These are phyloP conservation scores for Metarhizium brunneum DNA, from an alignment of 2,329 filamentous ascomycete genomes.

Conservation along the genomic window DNA sequence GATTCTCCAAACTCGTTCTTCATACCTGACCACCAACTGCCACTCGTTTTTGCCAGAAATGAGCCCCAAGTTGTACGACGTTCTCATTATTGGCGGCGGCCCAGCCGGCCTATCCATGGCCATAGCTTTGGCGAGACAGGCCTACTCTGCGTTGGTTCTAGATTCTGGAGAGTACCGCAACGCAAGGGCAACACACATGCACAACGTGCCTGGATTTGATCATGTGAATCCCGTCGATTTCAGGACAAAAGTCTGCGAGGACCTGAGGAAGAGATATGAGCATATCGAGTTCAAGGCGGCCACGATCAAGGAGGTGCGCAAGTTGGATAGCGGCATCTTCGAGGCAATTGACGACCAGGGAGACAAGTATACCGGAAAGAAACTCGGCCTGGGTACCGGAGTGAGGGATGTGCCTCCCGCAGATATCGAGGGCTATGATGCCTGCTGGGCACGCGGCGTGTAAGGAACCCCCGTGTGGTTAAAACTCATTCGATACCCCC, in stretches of 20 bases:
- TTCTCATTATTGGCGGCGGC: conserved; percentile 40
- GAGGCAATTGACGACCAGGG: conserved; percentile 31
- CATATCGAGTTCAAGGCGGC: conserved; percentile 23
- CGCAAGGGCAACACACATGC: conserved; percentile 35
- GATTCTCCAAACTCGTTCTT: too few species aligned
- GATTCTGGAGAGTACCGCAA: conserved; percentile 44
- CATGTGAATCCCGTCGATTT: conserved; percentile 25
- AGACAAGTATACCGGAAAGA: conserved; percentile 35
- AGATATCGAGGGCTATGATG: conserved; percentile 41
- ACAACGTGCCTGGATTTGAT: conserved; percentile 32
- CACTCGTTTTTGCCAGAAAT: neutral
- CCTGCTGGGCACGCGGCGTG: conserved; percentile 45
- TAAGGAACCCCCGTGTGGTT: conserved; percentile 14
- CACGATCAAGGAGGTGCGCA: conserved; percentile 17
- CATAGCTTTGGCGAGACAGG: conserved; percentile 37
- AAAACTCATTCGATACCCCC: neutral
- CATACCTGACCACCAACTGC: too few species aligned
- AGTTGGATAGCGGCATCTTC: conserved; percentile 22
- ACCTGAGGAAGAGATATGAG: conserved; percentile 25
- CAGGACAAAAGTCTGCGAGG: conserved; percentile 22
- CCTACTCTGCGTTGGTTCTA: conserved; percentile 36
- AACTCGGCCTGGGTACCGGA: conserved; percentile 46
- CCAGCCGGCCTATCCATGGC: conserved; percentile 40
- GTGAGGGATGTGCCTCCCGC: conserved; percentile 38
- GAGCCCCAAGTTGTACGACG: conserved; percentile 30